Conservation (phyloP, 179 eudicot genomes). For the Vitellaria paradoxa region DNA sequence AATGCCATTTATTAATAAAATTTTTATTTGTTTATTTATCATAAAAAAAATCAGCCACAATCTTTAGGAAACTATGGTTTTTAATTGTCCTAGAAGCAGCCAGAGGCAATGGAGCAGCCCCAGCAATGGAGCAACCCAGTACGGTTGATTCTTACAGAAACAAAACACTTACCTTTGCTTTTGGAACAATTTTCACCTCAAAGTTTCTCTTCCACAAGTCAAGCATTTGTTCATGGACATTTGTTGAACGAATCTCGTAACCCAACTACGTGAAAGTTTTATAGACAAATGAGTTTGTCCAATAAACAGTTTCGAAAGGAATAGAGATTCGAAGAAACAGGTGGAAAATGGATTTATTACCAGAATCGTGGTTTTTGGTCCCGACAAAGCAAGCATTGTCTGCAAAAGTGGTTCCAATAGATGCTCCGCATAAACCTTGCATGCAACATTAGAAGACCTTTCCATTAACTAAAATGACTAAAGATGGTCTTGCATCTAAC, state of each 20-base stretch:
- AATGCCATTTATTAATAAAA: too few species aligned
- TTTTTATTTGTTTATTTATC: too few species aligned
- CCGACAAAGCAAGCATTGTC: conserved; percentile 74
- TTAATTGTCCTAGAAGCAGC: background rate
- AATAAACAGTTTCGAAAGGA: background rate
- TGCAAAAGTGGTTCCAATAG: conserved; percentile 79
- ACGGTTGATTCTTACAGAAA: too few species aligned
- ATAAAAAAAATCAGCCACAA: too few species aligned
- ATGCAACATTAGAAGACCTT: conserved; percentile 10
- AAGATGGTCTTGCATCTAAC: background rate
- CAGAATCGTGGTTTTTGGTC: conserved; percentile 78
- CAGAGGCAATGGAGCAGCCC: background rate
- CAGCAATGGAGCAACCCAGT: background rate
- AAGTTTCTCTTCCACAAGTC: conserved; percentile 75
- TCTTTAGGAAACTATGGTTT: background rate
- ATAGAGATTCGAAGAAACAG: background rate
- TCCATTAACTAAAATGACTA: background rate
- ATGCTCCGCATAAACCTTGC: conserved; percentile 90
- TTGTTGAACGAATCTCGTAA: conserved; percentile 89
- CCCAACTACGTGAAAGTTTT: conserved; percentile 52
- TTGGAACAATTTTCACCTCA: conserved; percentile 73
- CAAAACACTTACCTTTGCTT: conserved; percentile 52
- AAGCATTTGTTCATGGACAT: conserved; percentile 90
- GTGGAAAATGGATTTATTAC: conserved; percentile 31
- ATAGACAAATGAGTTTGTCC: background rate